A percentile compares a stretch with the other conserved stretches of the same genome.
Conservation (phyloP, 2,329 filamentous ascomycete genomes). For the Aureobasidium sp. region DNA sequence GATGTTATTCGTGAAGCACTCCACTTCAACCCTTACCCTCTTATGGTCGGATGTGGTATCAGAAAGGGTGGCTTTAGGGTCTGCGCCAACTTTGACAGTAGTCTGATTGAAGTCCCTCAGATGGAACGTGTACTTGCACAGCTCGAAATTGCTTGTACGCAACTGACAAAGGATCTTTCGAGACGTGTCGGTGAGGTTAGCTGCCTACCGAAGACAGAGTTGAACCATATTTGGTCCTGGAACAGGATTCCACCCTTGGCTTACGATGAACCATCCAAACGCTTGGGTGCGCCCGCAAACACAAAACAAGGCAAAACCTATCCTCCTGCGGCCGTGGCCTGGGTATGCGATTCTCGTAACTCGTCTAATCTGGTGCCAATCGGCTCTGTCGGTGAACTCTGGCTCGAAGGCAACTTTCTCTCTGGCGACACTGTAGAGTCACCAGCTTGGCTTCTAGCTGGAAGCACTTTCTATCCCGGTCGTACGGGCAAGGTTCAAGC, state of each 20-base stretch:
- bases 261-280: neutral
- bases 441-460: constrained; percentile 14
- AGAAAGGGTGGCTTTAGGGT: constrained; percentile 35
- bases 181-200: constrained; percentile 1
- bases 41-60: constrained; percentile 41
- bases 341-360: constrained; percentile 24
- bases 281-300: neutral
- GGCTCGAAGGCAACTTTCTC: constrained; percentile 10
- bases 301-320: neutral
- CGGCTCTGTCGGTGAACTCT: constrained; percentile 23
- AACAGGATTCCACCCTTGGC: constrained; percentile 1
- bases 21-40: constrained; percentile 31
- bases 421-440: constrained; percentile 15
- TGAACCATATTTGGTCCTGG: constrained; percentile 13
- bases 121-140: constrained; percentile 14
- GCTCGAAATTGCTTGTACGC: constrained; percentile 11
- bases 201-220: constrained; percentile 8
- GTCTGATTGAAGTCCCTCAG: constrained; percentile 1
- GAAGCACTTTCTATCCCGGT: constrained; percentile 4
- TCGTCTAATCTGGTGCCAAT: constrained; percentile 28
- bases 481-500: constrained; percentile 11
- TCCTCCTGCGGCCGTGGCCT: constrained; percentile 14
- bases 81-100: constrained; percentile 12
- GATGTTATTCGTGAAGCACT: constrained; percentile 18
- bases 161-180: constrained; percentile 4